Evolutionary conservation across 352 stramenopile genomes (phyloP).

Genomic region (Globisporangium cederbergense): DNA sequence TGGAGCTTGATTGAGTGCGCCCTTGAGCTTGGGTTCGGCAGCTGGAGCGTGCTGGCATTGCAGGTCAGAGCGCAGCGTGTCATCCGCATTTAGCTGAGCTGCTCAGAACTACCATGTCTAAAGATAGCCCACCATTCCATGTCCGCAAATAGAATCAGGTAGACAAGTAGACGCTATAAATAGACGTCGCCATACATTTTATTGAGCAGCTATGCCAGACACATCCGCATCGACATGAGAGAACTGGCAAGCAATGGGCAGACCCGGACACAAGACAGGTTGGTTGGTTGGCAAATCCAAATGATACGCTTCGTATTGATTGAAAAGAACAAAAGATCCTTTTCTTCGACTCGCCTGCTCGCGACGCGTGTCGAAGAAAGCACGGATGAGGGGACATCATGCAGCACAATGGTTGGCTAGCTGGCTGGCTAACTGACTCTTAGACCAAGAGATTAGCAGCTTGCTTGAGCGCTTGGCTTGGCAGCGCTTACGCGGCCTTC

Average conservation of each 20-base stretch:
- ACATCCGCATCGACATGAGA: background rate
- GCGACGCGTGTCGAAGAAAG: background rate
- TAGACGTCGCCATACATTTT: background rate
- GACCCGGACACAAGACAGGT: too few relatives aligned
- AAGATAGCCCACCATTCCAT: background rate
- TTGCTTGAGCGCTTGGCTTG: background rate
- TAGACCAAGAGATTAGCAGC: background rate
- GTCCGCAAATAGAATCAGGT: background rate
- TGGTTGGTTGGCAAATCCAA: constrained; percentile 1
- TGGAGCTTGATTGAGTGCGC: background rate
- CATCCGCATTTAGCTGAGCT: background rate
- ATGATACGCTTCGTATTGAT: constrained; percentile 12
- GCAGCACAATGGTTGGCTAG: background rate
- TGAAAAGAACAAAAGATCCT: constrained; percentile 5
- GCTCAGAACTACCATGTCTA: background rate
- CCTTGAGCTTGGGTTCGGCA: background rate
- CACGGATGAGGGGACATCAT: background rate
- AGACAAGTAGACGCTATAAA: background rate
- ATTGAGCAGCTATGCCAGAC: background rate
- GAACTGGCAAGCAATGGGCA: too few relatives aligned
- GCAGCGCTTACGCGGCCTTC: constrained; percentile 33
- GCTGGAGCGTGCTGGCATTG: background rate
- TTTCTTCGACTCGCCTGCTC: background rate
- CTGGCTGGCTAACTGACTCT: background rate
- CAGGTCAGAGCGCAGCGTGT: background rate